phyloP scores from a whole-genome alignment of 345 rosid genomes.

The Tarenaya hassleriana region DNA sequence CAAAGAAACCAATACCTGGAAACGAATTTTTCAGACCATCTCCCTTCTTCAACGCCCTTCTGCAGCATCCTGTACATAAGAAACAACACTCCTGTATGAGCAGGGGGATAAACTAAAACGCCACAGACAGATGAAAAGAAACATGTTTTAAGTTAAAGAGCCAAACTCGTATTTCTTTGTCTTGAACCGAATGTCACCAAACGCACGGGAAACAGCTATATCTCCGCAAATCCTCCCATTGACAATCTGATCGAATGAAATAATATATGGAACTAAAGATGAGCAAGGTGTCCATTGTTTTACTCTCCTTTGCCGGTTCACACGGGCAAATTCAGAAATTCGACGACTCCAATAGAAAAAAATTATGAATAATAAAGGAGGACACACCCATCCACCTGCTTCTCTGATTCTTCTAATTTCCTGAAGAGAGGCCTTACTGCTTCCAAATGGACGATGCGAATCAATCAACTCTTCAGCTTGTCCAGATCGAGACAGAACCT shows the following conservation, averaged over 20 bases:
- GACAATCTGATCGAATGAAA: slow-evolving; percentile 37
- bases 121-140: neutral
- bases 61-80: slow-evolving; percentile 61
- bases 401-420: slow-evolving; percentile 89
- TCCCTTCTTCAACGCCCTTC: slow-evolving; percentile 77
- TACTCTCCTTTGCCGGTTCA: neutral
- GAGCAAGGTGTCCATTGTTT: neutral
- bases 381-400: slow-evolving; percentile 97
- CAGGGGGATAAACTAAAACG: neutral
- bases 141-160: slow-evolving; percentile 17
- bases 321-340: neutral
- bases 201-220: slow-evolving; percentile 91
- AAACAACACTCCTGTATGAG: slow-evolving; percentile 16
- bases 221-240: slow-evolving; percentile 96
- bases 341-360: neutral
- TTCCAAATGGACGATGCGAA: slow-evolving; percentile 91
- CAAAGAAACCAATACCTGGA: slow-evolving; percentile 63
- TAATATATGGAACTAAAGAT: slow-evolving; percentile 1
- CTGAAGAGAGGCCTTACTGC: slow-evolving; percentile 49
- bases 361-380: slow-evolving; percentile 12
- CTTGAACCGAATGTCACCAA: slow-evolving; percentile 87
- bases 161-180: slow-evolving; percentile 78
- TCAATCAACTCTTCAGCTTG: slow-evolving; percentile 56
- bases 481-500: slow-evolving; percentile 87
- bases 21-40: slow-evolving; percentile 82